Evolutionary conservation across 768 basidiomycete genomes (phyloP).

Genomic region (Leucocoprinus leucothites): DNA sequence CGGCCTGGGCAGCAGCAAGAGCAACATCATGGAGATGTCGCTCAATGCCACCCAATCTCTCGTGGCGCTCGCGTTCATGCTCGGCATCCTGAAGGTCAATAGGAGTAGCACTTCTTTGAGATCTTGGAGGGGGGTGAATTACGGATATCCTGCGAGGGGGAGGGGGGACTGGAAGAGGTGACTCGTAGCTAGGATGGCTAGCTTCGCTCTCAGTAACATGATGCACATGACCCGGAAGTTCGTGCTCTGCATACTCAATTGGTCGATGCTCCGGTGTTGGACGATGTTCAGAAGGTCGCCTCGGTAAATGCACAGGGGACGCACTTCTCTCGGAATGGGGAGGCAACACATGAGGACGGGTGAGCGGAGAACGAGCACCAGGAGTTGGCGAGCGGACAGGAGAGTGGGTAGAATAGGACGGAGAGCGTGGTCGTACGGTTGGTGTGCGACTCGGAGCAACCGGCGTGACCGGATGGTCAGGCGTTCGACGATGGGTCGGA

Average conservation of each 20-base stretch:
- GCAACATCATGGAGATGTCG: slow-evolving; percentile 45
- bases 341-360: not conserved
- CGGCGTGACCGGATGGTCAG: not conserved
- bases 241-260: slow-evolving; percentile 2
- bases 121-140: slow-evolving; percentile 17
- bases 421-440: not conserved
- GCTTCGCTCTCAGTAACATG: slow-evolving; percentile 14
- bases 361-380: not conserved
- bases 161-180: slow-evolving; percentile 11
- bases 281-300: not conserved
- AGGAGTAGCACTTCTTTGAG: slow-evolving; percentile 30
- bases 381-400: not conserved
- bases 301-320: not conserved
- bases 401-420: not conserved
- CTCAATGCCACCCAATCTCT: slow-evolving; percentile 57
- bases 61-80: slow-evolving; percentile 48
- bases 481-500: too few species aligned
- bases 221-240: slow-evolving; percentile 5
- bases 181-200: not conserved
- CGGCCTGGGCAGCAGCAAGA: slow-evolving; percentile 52
- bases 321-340: not conserved
- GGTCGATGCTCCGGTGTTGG: not conserved
- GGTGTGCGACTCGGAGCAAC: not conserved
- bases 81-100: slow-evolving; percentile 39
- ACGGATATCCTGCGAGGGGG: slow-evolving; percentile 2